Base-by-base conservation (phyloP, 169 alveolate genomes). In the Theileria luwenshuni region DNA sequence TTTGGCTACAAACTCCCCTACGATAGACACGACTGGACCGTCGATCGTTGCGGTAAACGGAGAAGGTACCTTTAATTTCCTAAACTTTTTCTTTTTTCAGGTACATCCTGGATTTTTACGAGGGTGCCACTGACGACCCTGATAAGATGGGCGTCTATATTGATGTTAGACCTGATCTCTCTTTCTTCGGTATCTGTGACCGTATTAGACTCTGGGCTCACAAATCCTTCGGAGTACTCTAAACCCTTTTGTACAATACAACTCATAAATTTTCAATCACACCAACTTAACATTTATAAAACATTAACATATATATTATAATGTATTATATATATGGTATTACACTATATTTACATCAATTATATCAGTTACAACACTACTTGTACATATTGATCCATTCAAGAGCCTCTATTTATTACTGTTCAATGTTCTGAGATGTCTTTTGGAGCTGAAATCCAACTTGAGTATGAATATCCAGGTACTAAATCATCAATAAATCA, bases 21-120 rank as follows among this genome's bases (percentile, higher is more conserved):
- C 23, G 93, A 88, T 52, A 80, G 93, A 35, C 93, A 88, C 45
- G 93, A 88, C 42, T 88, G 93, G 93, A 72, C 85, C 23, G 88
- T 88, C 19, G 93, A 88, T 68, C 52, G 93, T 21, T 88, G 93
- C 59, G 93, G 93, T 12, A 88, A 77, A 47, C 85, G 77, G 23
- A 83, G 84, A 35, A 87, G 90, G 93, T 87, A 48, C 23, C 63
- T n/a, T n/a, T 28, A 33, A 3, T 2, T 6, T 2, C n/a, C 3
- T 35, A 35, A 12, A 1, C 72, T 21, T 62, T 23, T 62, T 62
- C 27, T 27, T 38, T 23, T n/a, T 33, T 8, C 35, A 81, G 89
- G 49, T 81, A 81, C 47, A 74, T 81, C 28, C 54, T 81, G n/a
- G 89, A 81, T 33, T 81, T 81, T 49, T 81, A 81, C 69, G 81